Conservation (phyloP, 169 alveolate species). For the Cryptosporidium andersoni region DNA sequence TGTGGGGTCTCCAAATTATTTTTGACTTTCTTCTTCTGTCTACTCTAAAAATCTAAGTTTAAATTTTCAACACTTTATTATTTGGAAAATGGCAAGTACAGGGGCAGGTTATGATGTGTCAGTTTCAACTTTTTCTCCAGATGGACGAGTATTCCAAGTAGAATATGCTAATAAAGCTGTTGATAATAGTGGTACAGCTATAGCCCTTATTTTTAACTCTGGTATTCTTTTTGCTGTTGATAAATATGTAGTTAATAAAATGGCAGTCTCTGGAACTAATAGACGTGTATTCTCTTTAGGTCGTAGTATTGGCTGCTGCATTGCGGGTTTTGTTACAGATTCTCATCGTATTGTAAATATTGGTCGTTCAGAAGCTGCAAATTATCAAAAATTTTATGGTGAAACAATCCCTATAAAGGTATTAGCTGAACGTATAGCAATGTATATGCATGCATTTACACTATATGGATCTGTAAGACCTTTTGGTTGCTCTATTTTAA, state of each 20-base stretch:
- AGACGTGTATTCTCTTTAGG: constrained; percentile 88
- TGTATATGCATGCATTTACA: constrained; percentile 90
- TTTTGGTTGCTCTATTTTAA: constrained; percentile 89
- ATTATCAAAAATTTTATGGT: constrained; percentile 86
- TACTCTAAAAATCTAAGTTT: background rate
- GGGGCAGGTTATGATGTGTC: constrained; percentile 92
- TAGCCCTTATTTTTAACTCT: constrained; percentile 89
- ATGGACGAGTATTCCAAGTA: constrained; percentile 94
- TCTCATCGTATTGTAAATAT: constrained; percentile 88
- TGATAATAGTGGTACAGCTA: constrained; percentile 89
- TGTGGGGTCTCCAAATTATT: background rate
- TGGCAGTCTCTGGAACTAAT: constrained; percentile 86
- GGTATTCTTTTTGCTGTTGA: constrained; percentile 91
- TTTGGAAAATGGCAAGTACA: constrained; percentile 83
- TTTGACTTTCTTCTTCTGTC: background rate
- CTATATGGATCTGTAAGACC: constrained; percentile 91
- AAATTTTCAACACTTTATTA: background rate
- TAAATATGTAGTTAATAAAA: constrained; percentile 81
- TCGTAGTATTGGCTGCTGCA: constrained; percentile 82
- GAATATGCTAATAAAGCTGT: constrained; percentile 95
- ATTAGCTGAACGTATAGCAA: constrained; percentile 91
- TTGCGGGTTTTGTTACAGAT: constrained; percentile 93
- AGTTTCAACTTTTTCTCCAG: constrained; percentile 96
- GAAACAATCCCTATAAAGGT: constrained; percentile 87
- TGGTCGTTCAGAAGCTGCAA: constrained; percentile 89